Percentiles rank a stretch among this genome's conserved stretches.
Conservation (phyloP, 2,329 filamentous ascomycete species). For the Herpomyces periplanetae region DNA sequence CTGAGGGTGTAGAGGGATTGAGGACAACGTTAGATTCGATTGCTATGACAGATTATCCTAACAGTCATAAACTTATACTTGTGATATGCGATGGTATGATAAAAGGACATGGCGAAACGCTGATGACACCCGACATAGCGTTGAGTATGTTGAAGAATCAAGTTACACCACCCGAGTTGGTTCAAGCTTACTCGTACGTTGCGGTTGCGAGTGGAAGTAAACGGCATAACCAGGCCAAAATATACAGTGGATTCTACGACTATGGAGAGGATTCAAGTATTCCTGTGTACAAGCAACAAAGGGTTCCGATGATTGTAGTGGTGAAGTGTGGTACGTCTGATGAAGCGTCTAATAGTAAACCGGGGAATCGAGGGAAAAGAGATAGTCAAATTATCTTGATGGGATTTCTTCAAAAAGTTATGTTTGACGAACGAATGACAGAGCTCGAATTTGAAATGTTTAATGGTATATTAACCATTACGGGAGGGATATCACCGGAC, state of each 20-base stretch:
- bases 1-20: constrained; percentile 65
- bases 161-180: constrained; percentile 35
- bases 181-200: constrained; percentile 71
- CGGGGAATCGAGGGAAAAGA: constrained; percentile 87
- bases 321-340: constrained; percentile 84
- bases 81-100: constrained; percentile 92
- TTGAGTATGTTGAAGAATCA: constrained; percentile 83
- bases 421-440: constrained; percentile 99
- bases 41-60: constrained; percentile 88
- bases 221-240: constrained; percentile 96
- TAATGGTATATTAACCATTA: constrained; percentile 93
- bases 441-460: constrained; percentile 98
- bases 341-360: constrained; percentile 40
- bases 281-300: constrained; percentile 53
- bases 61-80: constrained; percentile 88
- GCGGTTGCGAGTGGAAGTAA: constrained; percentile 83
- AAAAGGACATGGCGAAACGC: constrained; percentile 58
- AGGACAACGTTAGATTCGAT: constrained; percentile 82
- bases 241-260: constrained; percentile 92
- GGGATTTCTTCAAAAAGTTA: constrained; percentile 97
- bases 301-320: constrained; percentile 83
- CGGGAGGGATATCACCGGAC: constrained; percentile 83
- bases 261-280: constrained; percentile 49
- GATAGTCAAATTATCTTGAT: constrained; percentile 97
- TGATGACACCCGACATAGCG: constrained; percentile 60